Evolutionary conservation across 192 early-diverging fungal genomes (phyloP).

Genomic region (Obelidium mucronatum): DNA sequence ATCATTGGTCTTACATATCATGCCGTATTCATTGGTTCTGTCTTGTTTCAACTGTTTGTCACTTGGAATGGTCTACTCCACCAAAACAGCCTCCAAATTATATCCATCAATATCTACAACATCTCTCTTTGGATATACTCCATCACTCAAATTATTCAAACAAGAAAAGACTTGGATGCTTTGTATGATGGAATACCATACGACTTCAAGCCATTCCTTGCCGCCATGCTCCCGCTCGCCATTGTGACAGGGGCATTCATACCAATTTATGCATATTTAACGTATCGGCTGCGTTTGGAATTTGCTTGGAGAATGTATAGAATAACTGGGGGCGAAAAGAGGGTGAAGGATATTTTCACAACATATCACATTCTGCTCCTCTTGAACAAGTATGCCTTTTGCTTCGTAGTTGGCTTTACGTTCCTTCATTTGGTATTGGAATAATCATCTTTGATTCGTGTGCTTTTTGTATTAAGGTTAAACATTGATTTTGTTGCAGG

Average conservation of each 20-base stretch:
- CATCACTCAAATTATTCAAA: slow-evolving; percentile 5
- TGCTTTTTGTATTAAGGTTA: neutral
- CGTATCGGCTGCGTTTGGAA: neutral
- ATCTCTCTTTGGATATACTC: neutral
- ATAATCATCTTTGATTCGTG: neutral
- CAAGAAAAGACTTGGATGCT: neutral
- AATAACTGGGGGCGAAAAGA: slow-evolving; percentile 10
- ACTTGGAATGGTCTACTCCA: slow-evolving; percentile 10
- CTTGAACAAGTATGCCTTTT: slow-evolving; percentile 7
- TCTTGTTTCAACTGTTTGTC: neutral
- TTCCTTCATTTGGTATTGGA: neutral
- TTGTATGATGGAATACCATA: neutral
- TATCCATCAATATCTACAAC: neutral
- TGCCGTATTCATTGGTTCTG: neutral
- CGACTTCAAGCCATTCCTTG: neutral
- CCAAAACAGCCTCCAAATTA: slow-evolving; percentile 8
- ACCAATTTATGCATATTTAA: neutral
- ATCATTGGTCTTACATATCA: neutral
- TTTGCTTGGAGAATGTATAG: slow-evolving; percentile 14
- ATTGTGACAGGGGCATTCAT: neutral
- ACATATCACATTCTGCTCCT: slow-evolving; percentile 18
- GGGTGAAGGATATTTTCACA: neutral
- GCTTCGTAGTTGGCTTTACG: neutral
- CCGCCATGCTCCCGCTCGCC: neutral
- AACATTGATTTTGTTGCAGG: neutral